Percentiles rank a stretch among this genome's conserved stretches.
These are phyloP conservation scores for Cyclotella sp. DNA, from an alignment of 108 stramenopile species.

Conservation along the genomic window DNA sequence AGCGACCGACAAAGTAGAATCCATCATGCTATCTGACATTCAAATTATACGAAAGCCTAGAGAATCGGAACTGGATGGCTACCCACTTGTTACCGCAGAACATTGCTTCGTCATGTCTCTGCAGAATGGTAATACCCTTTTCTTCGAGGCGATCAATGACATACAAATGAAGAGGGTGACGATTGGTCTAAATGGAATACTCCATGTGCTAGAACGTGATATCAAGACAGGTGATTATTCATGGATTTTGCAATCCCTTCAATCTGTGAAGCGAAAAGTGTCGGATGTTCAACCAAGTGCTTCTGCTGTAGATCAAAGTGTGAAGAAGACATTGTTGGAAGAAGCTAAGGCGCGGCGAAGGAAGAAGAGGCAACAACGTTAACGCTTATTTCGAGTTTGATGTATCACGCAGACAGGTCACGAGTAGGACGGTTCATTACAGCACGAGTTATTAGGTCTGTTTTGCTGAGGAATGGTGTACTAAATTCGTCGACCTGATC, in stretches of 20 bases:
- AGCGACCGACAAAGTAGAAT: neutral
- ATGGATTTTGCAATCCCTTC: slow-evolving; percentile 1
- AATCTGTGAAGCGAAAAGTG: neutral
- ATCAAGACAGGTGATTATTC: slow-evolving; percentile 4
- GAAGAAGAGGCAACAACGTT: slow-evolving; percentile 2
- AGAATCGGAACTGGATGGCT: slow-evolving; percentile 3
- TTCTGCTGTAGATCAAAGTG: neutral
- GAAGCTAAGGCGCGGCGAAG: slow-evolving; percentile 11
- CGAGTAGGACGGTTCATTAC: too few species aligned
- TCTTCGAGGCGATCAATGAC: slow-evolving; percentile 10
- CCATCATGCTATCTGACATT: slow-evolving; percentile 6
- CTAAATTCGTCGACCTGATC: too few species aligned
- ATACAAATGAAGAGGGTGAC: slow-evolving; percentile 12
- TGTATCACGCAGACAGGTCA: neutral
- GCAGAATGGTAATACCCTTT: slow-evolving; percentile 1
- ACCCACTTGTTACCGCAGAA: neutral
- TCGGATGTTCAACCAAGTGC: neutral
- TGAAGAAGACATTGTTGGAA: slow-evolving; percentile 10
- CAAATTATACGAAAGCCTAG: neutral
- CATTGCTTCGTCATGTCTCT: slow-evolving; percentile 15
- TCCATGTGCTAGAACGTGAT: neutral
- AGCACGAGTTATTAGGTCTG: neutral
- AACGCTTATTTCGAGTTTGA: neutral
- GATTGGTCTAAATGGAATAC: neutral
- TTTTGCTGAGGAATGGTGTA: too few species aligned